Percentiles rank a stretch among this genome's conserved stretches.
Evolutionary conservation across 257 asterid species (phyloP).

Genomic region (Solanum gracilifrons): DNA sequence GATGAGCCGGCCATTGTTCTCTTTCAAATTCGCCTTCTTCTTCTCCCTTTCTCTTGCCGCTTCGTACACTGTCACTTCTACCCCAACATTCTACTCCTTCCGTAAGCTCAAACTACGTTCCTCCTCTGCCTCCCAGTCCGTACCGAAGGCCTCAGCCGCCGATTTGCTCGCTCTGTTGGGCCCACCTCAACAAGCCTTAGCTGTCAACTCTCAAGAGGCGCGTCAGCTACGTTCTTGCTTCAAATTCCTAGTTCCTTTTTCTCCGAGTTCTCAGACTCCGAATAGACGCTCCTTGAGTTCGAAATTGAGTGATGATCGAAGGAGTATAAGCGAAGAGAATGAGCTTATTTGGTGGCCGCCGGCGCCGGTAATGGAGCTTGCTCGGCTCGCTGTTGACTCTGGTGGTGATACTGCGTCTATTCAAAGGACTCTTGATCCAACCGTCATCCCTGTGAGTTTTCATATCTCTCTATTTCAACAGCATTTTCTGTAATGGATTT

Average conservation of each 20-base stretch:
- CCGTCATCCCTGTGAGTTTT: constrained; percentile 35
- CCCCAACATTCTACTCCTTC: not conserved
- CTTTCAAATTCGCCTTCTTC: constrained; percentile 43
- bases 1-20: constrained; percentile 16
- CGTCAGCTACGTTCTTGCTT: constrained; percentile 46
- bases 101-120: not conserved
- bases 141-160: constrained; percentile 54
- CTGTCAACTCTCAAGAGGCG: constrained; percentile 52
- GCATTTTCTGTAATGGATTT: not conserved
- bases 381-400: constrained; percentile 72
- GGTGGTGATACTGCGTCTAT: constrained; percentile 75
- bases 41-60: constrained; percentile 54
- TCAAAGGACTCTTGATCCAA: constrained; percentile 66
- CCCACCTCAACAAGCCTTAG: constrained; percentile 45
- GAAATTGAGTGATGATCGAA: not conserved
- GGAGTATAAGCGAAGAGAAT: constrained; percentile 17
- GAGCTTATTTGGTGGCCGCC: constrained; percentile 69
- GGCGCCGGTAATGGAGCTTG: constrained; percentile 63
- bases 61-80: constrained; percentile 14
- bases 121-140: not conserved
- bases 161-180: constrained; percentile 75
- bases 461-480: not conserved
- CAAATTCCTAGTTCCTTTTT: constrained; percentile 61
- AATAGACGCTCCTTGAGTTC: constrained; percentile 24
- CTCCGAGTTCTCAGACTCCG: constrained; percentile 3